phyloP scores from a whole-genome alignment of 2,329 filamentous ascomycete species.

The Paraconiothyrium sp. region DNA sequence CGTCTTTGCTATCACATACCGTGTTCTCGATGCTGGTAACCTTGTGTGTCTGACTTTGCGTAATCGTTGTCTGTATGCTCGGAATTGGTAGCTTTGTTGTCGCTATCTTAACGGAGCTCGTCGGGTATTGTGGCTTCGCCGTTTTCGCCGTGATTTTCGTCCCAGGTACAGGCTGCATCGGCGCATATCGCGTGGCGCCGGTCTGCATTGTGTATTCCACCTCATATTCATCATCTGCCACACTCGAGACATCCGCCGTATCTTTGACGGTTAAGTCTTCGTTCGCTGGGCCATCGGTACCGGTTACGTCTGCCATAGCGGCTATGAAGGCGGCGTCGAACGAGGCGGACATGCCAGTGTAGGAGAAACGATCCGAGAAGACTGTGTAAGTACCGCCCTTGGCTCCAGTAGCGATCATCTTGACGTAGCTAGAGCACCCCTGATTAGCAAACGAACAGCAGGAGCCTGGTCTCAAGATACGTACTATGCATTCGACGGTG shows the following conservation, averaged over 20 bases:
- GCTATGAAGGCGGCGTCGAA: conserved; percentile 60
- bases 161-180: conserved; percentile 67
- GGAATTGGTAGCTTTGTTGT: conserved; percentile 58
- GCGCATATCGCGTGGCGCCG: conserved; percentile 67
- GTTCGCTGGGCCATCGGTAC: conserved; percentile 40
- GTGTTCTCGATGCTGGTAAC: conserved; percentile 66
- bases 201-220: conserved; percentile 66
- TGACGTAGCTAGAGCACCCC: conserved; percentile 38
- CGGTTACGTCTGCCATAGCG: conserved; percentile 40
- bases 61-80: conserved; percentile 61
- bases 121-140: conserved; percentile 62
- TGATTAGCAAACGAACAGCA: conserved; percentile 18
- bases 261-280: conserved; percentile 32
- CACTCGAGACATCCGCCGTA: conserved; percentile 28
- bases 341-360: conserved; percentile 70
- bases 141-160: conserved; percentile 67
- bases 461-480: conserved; percentile 30
- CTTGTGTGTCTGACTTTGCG: conserved; percentile 61
- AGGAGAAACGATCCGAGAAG: conserved; percentile 71
- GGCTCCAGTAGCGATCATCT: conserved; percentile 64
- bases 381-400: conserved; percentile 66
- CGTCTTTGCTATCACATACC: conserved; percentile 54
- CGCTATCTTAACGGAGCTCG: conserved; percentile 64
- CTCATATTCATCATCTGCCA: conserved; percentile 45
- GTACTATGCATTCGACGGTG: conserved; percentile 65